Percentiles rank a stretch among this genome's conserved stretches.
phyloP scores from a whole-genome alignment of 2,329 filamentous ascomycete species.

The Paraphaeosphaeria sporulosa region DNA sequence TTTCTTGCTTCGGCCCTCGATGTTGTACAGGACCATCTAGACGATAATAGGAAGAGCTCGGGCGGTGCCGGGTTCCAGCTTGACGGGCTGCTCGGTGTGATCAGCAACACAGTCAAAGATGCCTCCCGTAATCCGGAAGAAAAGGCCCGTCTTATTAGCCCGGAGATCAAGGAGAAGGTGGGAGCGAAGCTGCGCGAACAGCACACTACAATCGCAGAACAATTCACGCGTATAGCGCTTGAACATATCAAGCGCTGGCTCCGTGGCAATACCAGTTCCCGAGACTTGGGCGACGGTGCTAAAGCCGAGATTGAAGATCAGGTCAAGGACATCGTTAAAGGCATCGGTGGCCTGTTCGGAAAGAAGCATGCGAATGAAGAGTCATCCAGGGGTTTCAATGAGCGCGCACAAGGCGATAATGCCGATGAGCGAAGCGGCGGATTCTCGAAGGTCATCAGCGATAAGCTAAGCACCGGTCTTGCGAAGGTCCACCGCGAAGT shows the following conservation, averaged over 20 bases:
- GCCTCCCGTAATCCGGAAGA: slow-evolving; percentile 39
- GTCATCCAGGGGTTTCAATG: slow-evolving; percentile 26
- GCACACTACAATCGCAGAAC: slow-evolving; percentile 37
- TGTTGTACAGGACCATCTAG: slow-evolving; percentile 35
- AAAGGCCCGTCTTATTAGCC: slow-evolving; percentile 39
- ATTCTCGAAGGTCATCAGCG: slow-evolving; percentile 38
- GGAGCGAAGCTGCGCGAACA: slow-evolving; percentile 37
- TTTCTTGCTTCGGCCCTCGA: slow-evolving; percentile 37
- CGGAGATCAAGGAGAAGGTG: slow-evolving; percentile 39
- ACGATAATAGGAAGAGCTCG: slow-evolving; percentile 20
- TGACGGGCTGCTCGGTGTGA: slow-evolving; percentile 35
- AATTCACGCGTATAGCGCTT: slow-evolving; percentile 38
- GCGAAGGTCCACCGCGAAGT: slow-evolving; percentile 41
- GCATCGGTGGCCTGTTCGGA: slow-evolving; percentile 35
- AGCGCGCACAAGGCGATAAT: slow-evolving; percentile 14
- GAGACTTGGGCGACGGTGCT: slow-evolving; percentile 39
- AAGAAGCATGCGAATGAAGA: slow-evolving; percentile 28
- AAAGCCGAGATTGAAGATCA: slow-evolving; percentile 41
- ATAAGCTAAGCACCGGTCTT: slow-evolving; percentile 40
- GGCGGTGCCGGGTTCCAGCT: slow-evolving; percentile 31
- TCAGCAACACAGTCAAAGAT: slow-evolving; percentile 39
- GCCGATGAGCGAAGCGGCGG: slow-evolving; percentile 27
- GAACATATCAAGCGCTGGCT: slow-evolving; percentile 44
- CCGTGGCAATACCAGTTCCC: slow-evolving; percentile 39
- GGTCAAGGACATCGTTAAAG: slow-evolving; percentile 38